Base-by-base conservation (phyloP, 2,329 filamentous ascomycete genomes). In the Geosmithia morbida region DNA sequence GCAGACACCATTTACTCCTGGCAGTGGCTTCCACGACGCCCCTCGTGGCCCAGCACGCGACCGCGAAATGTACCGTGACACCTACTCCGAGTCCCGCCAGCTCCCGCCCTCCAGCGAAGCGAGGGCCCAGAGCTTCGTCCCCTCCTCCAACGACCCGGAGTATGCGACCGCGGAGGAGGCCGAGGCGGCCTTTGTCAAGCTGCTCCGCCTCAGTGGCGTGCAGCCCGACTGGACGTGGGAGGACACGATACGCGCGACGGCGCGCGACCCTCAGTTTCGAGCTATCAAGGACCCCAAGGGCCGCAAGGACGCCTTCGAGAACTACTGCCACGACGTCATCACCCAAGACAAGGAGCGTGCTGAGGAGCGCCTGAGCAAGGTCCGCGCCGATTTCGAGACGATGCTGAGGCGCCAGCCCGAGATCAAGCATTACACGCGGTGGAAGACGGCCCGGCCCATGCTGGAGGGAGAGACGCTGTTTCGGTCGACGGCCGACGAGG, bases 391-490 rank as follows among this genome's bases (percentile, higher is more conserved):
- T 71, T 98, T 98, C 65, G 84, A 85, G 55, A 89, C 83, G 48
- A 98, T 98, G 92, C 76, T 98, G 54, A 87, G 84, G 66, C 89
- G 88, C 54, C 90, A 98, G 63, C 88, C 89, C 51, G 92, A 98
- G 65, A 97, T 98, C 65, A 92, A 89, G 64, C 81, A 96, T 63
- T 96, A 94, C 64, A 96, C 90, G 41, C 84, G 88, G 51, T 98
- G 92, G 92, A 94, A 88, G 74, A 96, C 87, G 16, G 92, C 90
- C 47, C 82, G 87, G 45, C 87, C 88, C 10, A 94, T 96, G 53
- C 87, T 98, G 52, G 87, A 97, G 65, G 85, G 85, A 45, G 92
- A 98, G 70, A 92, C 87, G 44, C 92, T 94, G 50, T 98, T 97
- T 69, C 83, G 88, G 56, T 90, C 88, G 29, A 90, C 89, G 42